These are phyloP conservation scores for Coprinopsis marcescibilis DNA, from an alignment of 768 basidiomycete genomes.

Conservation along the genomic window DNA sequence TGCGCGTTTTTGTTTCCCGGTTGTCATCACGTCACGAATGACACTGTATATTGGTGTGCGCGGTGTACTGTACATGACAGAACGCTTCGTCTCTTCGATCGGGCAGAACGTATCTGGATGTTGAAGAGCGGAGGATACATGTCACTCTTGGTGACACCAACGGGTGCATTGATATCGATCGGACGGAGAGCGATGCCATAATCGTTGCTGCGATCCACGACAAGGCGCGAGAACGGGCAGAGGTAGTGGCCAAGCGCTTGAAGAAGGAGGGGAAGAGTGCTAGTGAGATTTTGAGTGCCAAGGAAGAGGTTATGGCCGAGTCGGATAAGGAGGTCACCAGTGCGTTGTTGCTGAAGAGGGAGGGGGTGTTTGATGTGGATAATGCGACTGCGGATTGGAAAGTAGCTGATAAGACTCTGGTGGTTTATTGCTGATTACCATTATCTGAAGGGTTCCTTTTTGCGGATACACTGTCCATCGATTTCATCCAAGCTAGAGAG, in stretches of 20 bases:
- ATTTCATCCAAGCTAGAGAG: no score
- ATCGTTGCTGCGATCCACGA: constrained; percentile 27
- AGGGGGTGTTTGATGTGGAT: constrained; percentile 56
- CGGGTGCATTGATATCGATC: constrained; percentile 48
- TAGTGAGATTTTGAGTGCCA: neutral
- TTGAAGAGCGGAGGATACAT: constrained; percentile 57
- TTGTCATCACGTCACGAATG: constrained; percentile 50
- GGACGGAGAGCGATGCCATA: constrained; percentile 50
- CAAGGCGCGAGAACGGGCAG: neutral
- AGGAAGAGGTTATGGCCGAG: constrained; percentile 19
- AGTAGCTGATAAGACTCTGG: constrained; percentile 44
- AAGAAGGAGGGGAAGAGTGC: neutral
- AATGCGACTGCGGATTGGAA: constrained; percentile 64
- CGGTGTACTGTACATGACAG: no score
- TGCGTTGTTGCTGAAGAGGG: constrained; percentile 47
- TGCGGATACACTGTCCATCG: no score
- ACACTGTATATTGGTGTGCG: no score
- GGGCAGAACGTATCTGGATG: constrained; percentile 36
- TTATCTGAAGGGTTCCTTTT: no score
- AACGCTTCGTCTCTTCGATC: no score
- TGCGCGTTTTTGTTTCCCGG: constrained; percentile 7
- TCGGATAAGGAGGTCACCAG: constrained; percentile 26
- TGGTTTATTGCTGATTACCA: constrained; percentile 23
- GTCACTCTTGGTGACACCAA: constrained; percentile 30
- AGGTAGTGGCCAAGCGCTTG: neutral